Conservation (phyloP, 2,329 filamentous ascomycete species). For the Coniochaeta prunicola region DNA sequence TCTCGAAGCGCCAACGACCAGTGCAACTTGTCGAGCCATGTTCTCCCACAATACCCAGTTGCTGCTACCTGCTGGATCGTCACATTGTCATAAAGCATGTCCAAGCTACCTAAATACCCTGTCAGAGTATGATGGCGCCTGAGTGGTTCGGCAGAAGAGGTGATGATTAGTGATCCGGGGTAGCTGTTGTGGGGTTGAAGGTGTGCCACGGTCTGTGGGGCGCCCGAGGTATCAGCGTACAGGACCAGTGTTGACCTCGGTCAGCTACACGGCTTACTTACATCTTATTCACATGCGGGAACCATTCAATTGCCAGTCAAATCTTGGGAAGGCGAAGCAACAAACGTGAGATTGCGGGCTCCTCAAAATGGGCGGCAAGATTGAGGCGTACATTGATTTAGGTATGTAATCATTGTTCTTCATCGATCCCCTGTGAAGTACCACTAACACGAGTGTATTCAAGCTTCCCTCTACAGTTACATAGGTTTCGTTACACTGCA, state of each 20-base stretch:
- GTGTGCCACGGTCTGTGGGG: not conserved
- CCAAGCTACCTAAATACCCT: not conserved
- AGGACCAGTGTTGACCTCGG: not conserved
- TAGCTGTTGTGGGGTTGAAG: not conserved
- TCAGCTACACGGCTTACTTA: not conserved
- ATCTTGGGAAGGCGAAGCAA: not conserved
- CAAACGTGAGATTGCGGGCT: not conserved
- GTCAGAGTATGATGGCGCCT: not conserved
- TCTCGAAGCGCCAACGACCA: constrained; percentile 69
- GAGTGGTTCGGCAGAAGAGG: not conserved
- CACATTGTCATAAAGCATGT: not conserved
- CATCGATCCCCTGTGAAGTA: not conserved
- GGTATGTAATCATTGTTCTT: constrained; percentile 2
- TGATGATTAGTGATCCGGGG: not conserved
- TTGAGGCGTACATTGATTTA: constrained; percentile 7
- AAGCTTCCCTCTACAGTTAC: constrained; percentile 62
- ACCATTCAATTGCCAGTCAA: not conserved
- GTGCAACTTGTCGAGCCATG: constrained; percentile 47
- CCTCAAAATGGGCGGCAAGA: not conserved
- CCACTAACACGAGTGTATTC: constrained; percentile 1
- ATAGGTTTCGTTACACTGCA: constrained; percentile 50
- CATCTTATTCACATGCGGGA: not conserved
- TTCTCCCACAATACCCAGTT: not conserved
- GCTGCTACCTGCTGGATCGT: not conserved
- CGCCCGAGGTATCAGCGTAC: not conserved